Evolutionary conservation across 371 early-diverging fungal species (phyloP), one percentile per base, ranked within the genome.

Genomic region (Vairimorpha apis): DNA sequence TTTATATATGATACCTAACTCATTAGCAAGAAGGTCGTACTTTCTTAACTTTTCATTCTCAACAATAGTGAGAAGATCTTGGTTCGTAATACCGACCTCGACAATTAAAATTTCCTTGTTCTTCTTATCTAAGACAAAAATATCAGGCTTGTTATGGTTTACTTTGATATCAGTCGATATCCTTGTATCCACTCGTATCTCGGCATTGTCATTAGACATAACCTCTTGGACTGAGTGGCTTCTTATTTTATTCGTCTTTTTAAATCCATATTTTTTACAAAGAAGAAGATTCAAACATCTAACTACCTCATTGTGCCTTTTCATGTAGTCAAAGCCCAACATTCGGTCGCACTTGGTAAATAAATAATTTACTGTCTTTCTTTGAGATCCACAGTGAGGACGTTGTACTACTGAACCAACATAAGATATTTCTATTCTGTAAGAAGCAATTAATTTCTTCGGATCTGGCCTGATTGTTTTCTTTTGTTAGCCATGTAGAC

Each of bases 61-160:
- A n/a, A 49, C 49, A 5, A 16, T 10, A 16, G 8, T 10, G 5
- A 49, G 49, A 21, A 16, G 8, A 4, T 49, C 49, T 10, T 4
- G 4, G 4, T 10, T 16, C 21, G 49, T 49, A 10, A 49, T 49
- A 5, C 49, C 49, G 49, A 49, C 21, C 49, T 49, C 49, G 5
- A 49, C 49, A 10, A 49, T 49, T 21, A 49, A 21, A n/a, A 49
- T 49, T n/a, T 49, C 49, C 18, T 49, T 49, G 5, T 49, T 49
- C 18, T 14, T 41, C 41, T 41, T 41, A 41, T 41, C 41, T 8
- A 41, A 8, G 41, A 41, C 41, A 14, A 49, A 4, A n/a, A 49
- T 10, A 21, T 49, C 49, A 4, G 49, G 49, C 8, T 21, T 10
- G 21, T 49, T 49, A 21, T 49, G 49, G n/a, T 49, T 49, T 5